Conservation (phyloP, 2,329 filamentous ascomycete genomes). For the Phialophora verrucosa region DNA sequence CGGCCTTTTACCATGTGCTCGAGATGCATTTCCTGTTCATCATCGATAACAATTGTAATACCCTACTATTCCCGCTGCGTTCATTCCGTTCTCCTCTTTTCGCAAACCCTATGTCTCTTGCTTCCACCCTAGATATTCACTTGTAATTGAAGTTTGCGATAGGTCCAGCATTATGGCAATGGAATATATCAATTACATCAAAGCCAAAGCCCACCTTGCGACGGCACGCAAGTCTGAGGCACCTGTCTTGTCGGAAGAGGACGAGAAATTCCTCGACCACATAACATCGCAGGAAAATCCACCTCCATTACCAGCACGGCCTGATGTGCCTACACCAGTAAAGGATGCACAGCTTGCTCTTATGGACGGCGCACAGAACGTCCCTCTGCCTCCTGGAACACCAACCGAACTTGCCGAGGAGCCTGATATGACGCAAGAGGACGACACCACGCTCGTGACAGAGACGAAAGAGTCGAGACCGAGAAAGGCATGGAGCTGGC, state of each 20-base stretch:
- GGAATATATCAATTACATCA: conserved; percentile 53
- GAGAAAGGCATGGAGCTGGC: conserved; percentile 46
- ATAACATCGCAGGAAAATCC: conserved; percentile 55
- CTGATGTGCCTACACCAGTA: conserved; percentile 34
- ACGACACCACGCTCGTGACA: conserved; percentile 34
- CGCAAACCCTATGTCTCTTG: conserved; percentile 1
- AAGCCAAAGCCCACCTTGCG: conserved; percentile 45
- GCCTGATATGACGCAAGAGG: conserved; percentile 40
- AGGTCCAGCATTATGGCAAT: conserved; percentile 38
- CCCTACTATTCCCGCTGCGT: background rate
- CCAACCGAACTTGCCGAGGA: conserved; percentile 48
- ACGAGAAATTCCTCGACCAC: conserved; percentile 62
- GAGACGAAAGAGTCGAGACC: conserved; percentile 40
- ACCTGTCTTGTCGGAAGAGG: conserved; percentile 64
- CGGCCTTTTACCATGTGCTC: conserved; percentile 9
- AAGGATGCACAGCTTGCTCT: conserved; percentile 55
- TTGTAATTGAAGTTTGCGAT: background rate
- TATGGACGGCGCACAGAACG: conserved; percentile 54
- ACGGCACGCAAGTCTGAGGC: conserved; percentile 44
- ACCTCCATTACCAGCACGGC: conserved; percentile 49
- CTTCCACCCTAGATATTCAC: background rate
- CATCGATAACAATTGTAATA: conserved; percentile 4
- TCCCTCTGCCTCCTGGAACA: conserved; percentile 56
- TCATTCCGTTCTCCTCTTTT: background rate
- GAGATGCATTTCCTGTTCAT: conserved; percentile 8